Evolutionary conservation across 2,329 filamentous ascomycete species (phyloP).

Genomic region (Colletotrichum tofieldiae): DNA sequence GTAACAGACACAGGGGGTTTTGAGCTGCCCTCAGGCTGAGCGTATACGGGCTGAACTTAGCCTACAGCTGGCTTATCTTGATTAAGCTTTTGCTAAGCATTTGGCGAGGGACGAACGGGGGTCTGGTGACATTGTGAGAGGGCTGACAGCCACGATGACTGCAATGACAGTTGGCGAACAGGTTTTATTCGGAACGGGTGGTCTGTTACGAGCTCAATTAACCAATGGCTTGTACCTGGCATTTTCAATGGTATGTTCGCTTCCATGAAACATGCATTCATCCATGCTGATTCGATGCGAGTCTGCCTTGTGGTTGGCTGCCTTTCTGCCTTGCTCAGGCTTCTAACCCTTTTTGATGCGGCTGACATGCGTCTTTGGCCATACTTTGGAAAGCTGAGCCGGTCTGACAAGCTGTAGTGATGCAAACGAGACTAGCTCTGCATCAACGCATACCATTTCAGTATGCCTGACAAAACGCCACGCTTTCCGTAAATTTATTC

Average conservation of each 20-base stretch:
- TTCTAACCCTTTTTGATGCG: constrained; percentile 19
- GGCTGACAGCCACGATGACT: not conserved
- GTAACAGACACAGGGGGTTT: not conserved
- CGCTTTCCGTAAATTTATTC: not conserved
- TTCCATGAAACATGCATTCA: not conserved
- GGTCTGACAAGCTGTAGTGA: not conserved
- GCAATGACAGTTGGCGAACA: not conserved
- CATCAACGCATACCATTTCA: not conserved
- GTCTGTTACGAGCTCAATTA: not conserved
- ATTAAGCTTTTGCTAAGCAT: not conserved
- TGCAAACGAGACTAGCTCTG: not conserved
- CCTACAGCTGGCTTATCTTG: not conserved
- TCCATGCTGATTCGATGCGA: not conserved
- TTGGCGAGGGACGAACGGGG: not conserved
- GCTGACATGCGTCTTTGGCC: constrained; percentile 8
- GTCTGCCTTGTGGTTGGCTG: constrained; percentile 24
- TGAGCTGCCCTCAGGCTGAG: too few relatives aligned
- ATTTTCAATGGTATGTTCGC: not conserved
- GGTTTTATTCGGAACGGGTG: not conserved
- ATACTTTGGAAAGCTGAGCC: not conserved
- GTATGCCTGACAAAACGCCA: constrained; percentile 1
- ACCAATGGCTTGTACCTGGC: not conserved
- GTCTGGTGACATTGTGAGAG: not conserved
- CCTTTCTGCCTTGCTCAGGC: constrained; percentile 1
- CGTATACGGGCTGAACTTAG: too few relatives aligned